Evolutionary conservation across 2,329 filamentous ascomycete genomes (phyloP).

Genomic region (Plectosphaerella cucumerina): DNA sequence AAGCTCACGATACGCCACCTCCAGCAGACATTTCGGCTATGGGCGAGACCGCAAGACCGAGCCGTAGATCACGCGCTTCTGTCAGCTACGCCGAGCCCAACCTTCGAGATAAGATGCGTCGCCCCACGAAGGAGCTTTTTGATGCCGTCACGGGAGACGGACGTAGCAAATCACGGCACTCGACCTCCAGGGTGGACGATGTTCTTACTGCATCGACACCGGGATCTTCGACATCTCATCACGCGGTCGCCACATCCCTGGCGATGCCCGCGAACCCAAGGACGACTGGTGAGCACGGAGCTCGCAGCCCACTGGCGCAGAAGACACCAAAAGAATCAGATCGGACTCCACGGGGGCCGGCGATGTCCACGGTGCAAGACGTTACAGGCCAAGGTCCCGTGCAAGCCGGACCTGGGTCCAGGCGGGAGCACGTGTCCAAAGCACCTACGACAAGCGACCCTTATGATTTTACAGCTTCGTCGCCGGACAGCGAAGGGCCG

Average conservation of each 20-base stretch:
- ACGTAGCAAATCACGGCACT: slow-evolving; percentile 40
- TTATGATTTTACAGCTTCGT: slow-evolving; percentile 51
- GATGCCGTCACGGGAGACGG: slow-evolving; percentile 69
- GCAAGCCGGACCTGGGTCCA: neutral
- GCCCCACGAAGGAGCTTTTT: slow-evolving; percentile 70
- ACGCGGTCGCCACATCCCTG: too few species aligned
- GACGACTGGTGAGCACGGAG: slow-evolving; percentile 13
- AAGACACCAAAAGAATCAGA: slow-evolving; percentile 26
- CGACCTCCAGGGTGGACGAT: slow-evolving; percentile 24
- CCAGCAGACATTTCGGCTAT: slow-evolving; percentile 51
- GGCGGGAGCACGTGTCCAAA: neutral
- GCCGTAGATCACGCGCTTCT: slow-evolving; percentile 60
- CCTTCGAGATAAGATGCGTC: slow-evolving; percentile 76
- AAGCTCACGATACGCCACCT: slow-evolving; percentile 52
- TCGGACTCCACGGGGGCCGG: too few species aligned
- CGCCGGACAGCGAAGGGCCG: slow-evolving; percentile 26
- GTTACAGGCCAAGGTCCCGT: neutral
- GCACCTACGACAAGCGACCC: too few species aligned
- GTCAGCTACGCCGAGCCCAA: slow-evolving; percentile 83
- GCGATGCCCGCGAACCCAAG: slow-evolving; percentile 6
- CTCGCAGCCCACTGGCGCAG: slow-evolving; percentile 36
- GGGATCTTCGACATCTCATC: too few species aligned
- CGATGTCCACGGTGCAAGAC: too few species aligned
- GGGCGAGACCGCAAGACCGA: slow-evolving; percentile 58
- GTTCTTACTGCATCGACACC: too few species aligned